Evolutionary conservation across 2,329 filamentous ascomycete species (phyloP).

Genomic region (Alternaria alternata): DNA sequence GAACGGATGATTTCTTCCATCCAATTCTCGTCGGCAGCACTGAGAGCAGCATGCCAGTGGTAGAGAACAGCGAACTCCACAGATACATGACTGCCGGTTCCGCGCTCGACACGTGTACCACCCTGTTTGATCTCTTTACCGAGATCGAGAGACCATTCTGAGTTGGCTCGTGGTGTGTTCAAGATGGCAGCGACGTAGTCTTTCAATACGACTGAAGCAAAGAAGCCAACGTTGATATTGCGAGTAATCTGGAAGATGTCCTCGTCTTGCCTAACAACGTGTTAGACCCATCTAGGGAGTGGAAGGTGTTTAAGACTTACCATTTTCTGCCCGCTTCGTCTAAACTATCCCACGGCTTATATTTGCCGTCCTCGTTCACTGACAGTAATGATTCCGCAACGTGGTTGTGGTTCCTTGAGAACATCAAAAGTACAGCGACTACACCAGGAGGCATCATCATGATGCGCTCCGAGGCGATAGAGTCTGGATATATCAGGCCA

Average conservation of each 20-base stretch:
- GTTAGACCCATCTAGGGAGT: neutral
- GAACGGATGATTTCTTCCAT: slow-evolving; percentile 64
- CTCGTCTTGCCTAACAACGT: slow-evolving; percentile 37
- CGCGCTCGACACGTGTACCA: slow-evolving; percentile 67
- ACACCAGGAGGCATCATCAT: slow-evolving; percentile 74
- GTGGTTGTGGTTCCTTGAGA: slow-evolving; percentile 81
- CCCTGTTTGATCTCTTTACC: slow-evolving; percentile 63
- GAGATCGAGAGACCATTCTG: slow-evolving; percentile 83
- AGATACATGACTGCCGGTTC: slow-evolving; percentile 81
- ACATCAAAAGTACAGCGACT: slow-evolving; percentile 70
- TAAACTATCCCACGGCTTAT: slow-evolving; percentile 73
- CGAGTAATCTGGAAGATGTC: slow-evolving; percentile 64
- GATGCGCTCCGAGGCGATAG: slow-evolving; percentile 70
- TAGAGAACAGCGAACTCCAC: slow-evolving; percentile 89
- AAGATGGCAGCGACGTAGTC: slow-evolving; percentile 83
- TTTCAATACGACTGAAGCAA: slow-evolving; percentile 71
- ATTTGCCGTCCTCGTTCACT: slow-evolving; percentile 84
- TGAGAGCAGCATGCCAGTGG: slow-evolving; percentile 83
- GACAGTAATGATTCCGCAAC: slow-evolving; percentile 77
- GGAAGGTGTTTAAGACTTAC: slow-evolving; percentile 16
- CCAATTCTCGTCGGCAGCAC: slow-evolving; percentile 78
- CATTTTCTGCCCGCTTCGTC: slow-evolving; percentile 48
- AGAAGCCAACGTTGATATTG: slow-evolving; percentile 60
- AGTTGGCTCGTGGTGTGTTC: slow-evolving; percentile 74
- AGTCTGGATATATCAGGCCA: slow-evolving; percentile 73